These are phyloP conservation scores for Sonneratia alba DNA, from an alignment of 345 rosid genomes.

Conservation along the genomic window DNA sequence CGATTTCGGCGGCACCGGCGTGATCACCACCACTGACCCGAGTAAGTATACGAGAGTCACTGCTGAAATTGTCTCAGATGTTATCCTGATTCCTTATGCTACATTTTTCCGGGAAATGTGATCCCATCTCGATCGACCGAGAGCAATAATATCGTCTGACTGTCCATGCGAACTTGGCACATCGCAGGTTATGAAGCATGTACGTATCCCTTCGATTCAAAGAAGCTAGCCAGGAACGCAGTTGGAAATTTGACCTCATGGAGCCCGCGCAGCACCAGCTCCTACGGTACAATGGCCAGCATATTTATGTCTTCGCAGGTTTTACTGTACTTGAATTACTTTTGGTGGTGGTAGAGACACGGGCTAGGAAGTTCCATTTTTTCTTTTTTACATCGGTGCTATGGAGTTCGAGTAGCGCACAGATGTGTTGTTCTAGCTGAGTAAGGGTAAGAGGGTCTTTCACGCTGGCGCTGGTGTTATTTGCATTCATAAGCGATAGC, in stretches of 20 bases:
- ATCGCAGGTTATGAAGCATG: slow-evolving; percentile 48
- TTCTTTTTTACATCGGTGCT: neutral
- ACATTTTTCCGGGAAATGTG: no score
- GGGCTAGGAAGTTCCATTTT: neutral
- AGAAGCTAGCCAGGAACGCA: slow-evolving; percentile 18
- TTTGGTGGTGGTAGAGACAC: neutral
- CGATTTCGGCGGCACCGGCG: slow-evolving; percentile 44
- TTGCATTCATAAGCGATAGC: no score
- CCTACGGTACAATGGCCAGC: neutral
- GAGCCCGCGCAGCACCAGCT: neutral
- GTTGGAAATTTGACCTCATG: slow-evolving; percentile 10
- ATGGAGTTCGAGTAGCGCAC: neutral
- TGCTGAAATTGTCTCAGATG: neutral
- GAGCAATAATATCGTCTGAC: neutral
- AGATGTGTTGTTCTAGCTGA: neutral
- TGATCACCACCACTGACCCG: slow-evolving; percentile 38
- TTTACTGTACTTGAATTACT: neutral
- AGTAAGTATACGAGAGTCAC: slow-evolving; percentile 13
- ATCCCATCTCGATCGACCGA: neutral
- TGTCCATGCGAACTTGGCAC: neutral
- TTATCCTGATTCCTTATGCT: no score
- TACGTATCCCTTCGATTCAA: slow-evolving; percentile 14
- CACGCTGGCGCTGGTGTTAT: no score
- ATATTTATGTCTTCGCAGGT: neutral
- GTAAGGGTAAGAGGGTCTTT: no score